These are phyloP conservation scores for Aspergillus sp. DNA, from an alignment of 2,329 filamentous ascomycete genomes.

Conservation along the genomic window DNA sequence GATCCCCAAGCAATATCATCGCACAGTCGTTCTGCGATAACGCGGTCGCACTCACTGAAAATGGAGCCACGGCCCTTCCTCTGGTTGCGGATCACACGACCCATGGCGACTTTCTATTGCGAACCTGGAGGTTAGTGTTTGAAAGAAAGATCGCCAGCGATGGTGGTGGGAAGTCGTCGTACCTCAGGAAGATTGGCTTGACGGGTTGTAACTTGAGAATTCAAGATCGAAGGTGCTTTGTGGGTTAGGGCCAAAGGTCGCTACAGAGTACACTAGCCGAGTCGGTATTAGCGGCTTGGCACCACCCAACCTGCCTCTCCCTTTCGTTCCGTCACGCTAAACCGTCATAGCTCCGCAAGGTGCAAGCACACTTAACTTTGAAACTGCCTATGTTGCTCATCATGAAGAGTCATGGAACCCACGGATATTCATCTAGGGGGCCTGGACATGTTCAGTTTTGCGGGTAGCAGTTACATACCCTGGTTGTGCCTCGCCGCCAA, in stretches of 20 bases:
- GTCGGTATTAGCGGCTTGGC: slow-evolving; percentile 32
- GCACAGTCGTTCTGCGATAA: slow-evolving; percentile 17
- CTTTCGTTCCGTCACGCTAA: neutral
- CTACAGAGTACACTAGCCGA: slow-evolving; percentile 41
- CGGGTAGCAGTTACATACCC: neutral
- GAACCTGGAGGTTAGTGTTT: slow-evolving; percentile 36
- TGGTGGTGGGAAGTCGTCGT: slow-evolving; percentile 35
- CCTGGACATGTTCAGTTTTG: neutral
- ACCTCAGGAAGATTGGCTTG: slow-evolving; percentile 47
- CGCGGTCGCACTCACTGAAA: slow-evolving; percentile 63
- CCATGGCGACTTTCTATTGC: slow-evolving; percentile 51
- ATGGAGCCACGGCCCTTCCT: slow-evolving; percentile 75
- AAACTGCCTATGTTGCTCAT: neutral
- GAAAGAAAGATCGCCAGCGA: slow-evolving; percentile 28
- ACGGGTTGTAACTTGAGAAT: slow-evolving; percentile 43
- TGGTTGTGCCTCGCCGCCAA: neutral
- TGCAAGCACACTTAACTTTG: neutral
- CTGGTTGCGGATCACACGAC: slow-evolving; percentile 76
- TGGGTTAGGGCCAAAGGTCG: slow-evolving; percentile 46
- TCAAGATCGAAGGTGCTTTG: slow-evolving; percentile 41
- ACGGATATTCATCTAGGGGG: neutral
- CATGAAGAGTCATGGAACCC: neutral
- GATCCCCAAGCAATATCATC: slow-evolving; percentile 9
- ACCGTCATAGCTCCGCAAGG: neutral
- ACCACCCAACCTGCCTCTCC: neutral